A percentile compares a stretch with the other conserved stretches of the same genome.
Conservation (phyloP, 2,329 filamentous ascomycete genomes). For the Nothomitra cinnamomea region DNA sequence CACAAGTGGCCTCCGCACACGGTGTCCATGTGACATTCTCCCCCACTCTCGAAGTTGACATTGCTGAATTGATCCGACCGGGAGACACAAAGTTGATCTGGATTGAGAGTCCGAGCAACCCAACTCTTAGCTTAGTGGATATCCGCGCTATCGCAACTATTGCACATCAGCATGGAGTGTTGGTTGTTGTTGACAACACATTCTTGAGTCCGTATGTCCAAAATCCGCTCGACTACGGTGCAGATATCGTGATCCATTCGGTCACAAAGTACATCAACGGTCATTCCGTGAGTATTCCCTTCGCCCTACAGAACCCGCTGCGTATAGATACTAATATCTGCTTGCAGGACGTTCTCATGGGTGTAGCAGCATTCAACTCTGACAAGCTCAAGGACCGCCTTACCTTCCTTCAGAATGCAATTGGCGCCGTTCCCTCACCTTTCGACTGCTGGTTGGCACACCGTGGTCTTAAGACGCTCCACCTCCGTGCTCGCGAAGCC, state of each 20-base stretch:
- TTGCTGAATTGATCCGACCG: slow-evolving; percentile 65
- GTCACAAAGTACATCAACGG: slow-evolving; percentile 99
- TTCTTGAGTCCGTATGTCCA: slow-evolving; percentile 95
- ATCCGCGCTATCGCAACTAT: slow-evolving; percentile 69
- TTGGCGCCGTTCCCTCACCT: slow-evolving; percentile 81
- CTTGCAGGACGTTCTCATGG: slow-evolving; percentile 81
- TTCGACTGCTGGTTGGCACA: slow-evolving; percentile 99
- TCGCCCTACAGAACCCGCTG: background rate
- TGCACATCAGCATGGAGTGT: slow-evolving; percentile 74
- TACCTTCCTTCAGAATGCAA: slow-evolving; percentile 89
- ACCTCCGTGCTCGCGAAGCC: slow-evolving; percentile 77
- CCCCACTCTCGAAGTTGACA: slow-evolving; percentile 76
- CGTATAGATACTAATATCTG: slow-evolving; percentile 7
- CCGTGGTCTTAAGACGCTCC: slow-evolving; percentile 88
- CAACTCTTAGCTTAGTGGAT: slow-evolving; percentile 82
- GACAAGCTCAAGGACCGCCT: slow-evolving; percentile 60
- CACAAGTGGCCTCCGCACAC: slow-evolving; percentile 87
- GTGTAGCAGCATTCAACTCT: slow-evolving; percentile 86
- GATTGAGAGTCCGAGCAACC: slow-evolving; percentile 94
- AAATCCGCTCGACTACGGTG: slow-evolving; percentile 86
- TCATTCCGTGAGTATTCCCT: slow-evolving; percentile 38
- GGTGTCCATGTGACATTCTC: slow-evolving; percentile 91
- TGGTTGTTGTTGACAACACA: slow-evolving; percentile 98
- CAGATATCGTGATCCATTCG: slow-evolving; percentile 90
- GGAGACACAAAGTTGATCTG: slow-evolving; percentile 80